Base-by-base conservation (phyloP, 305 asterid species). In the Euphrasia arctica region DNA sequence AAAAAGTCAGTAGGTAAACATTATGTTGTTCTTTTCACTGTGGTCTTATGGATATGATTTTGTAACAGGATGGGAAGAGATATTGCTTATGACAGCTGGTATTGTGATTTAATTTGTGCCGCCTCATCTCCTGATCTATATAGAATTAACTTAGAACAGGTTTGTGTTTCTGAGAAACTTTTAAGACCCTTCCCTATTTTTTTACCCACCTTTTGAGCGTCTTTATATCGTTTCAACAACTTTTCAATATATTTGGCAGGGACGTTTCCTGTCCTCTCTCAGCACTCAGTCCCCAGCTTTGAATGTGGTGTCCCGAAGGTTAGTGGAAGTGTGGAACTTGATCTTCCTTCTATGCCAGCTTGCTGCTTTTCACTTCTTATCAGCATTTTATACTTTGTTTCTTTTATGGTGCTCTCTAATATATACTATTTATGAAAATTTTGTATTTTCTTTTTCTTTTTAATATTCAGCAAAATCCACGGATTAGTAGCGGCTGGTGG, bases 51-150 rank as follows among this genome's bases (percentile, higher is more conserved):
- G 52, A 27, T 72, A 8, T 58, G 11, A 9, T 61, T 68, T 63
- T 68, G 56, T 36, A 76, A 71, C 93, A 92, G 98, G 85, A 92
- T 89, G 98, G 98, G 98, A 62, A 84, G 97, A 77, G 97, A 92
- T 82, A 73, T 92, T 68, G 82, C 84, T 56, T 92, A 89, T 73
- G 97, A 92, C 79, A 51, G 79, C 77, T 89, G 97, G 98, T 89
- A 95, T 14, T 92, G 98, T 79, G 97, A 92, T 80, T 61, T 92
- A 75, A 64, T 89, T 48, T 92, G 98, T 79, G 98, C 98, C 58
- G 97, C 98, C 67, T 92, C 98, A 18, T 92, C 98, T 62, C 95
- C 98, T 52, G 97, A 92, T 67, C 81, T 92, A 39, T 92, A 92
- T 69, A 87, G 98, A 83, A 92, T 92, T 70, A 92, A 92, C 68